A percentile compares a stretch with the other conserved stretches of the same genome.
Evolutionary conservation across 176 grass and related monocot genomes (phyloP).

Genomic region (Oryza brachyantha): DNA sequence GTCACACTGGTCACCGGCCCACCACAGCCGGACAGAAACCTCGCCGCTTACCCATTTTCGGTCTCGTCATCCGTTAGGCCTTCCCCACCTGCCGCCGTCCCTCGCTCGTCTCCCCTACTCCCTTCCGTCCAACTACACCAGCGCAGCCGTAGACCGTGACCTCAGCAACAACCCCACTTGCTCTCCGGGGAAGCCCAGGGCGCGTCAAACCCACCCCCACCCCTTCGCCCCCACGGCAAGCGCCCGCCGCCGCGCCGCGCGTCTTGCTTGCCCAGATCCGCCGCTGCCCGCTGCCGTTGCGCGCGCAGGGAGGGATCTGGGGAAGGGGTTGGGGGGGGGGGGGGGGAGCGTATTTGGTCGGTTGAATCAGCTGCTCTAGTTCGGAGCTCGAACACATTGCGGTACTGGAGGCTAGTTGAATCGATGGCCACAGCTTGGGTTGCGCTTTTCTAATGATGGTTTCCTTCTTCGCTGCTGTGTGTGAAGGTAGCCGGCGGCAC

Average conservation of each 20-base stretch:
- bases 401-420: not conserved
- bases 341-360: not conserved
- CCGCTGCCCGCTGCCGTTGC: not conserved
- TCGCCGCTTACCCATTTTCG: not conserved
- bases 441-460: not conserved
- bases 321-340: not conserved
- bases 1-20: too few relatives aligned
- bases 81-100: not conserved
- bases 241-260: not conserved
- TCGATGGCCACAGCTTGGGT: not conserved
- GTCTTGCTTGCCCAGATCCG: slow-evolving; percentile 14
- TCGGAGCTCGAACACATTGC: not conserved
- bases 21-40: too few relatives aligned
- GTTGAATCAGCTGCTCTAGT: not conserved
- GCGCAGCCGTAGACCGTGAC: not conserved
- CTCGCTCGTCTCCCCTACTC: not conserved
- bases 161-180: not conserved
- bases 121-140: too few relatives aligned
- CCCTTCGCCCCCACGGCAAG: slow-evolving; percentile 4
- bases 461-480: not conserved
- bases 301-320: too few relatives aligned
- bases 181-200: not conserved
- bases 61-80: not conserved
- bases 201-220: not conserved
- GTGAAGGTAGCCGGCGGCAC: slow-evolving; percentile 5